Conservation (phyloP, 768 basidiomycete genomes). For the Amanita pseudoporphyria region DNA sequence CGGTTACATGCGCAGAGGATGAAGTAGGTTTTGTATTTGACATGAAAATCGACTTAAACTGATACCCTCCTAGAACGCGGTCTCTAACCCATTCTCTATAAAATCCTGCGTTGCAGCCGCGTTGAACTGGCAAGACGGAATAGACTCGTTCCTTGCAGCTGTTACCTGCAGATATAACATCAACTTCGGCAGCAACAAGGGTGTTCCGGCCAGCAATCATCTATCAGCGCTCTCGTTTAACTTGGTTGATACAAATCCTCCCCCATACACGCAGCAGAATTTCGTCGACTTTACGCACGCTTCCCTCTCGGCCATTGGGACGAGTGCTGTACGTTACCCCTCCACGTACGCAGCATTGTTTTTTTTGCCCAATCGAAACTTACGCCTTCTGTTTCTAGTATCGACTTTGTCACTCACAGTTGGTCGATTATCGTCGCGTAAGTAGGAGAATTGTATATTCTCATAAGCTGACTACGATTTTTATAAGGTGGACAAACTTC, state of each 20-base stretch:
- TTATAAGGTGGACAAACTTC: conserved; percentile 10
- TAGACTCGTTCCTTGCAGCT: conserved; percentile 9
- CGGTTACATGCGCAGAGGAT: conserved; percentile 8
- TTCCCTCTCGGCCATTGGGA: not conserved
- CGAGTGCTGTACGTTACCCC: conserved; percentile 5
- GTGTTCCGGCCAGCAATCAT: conserved; percentile 3
- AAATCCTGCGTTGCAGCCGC: conserved; percentile 8
- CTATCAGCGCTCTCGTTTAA: conserved; percentile 8
- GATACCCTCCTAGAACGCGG: conserved; percentile 2
- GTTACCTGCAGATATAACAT: conserved; percentile 10
- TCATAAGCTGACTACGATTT: not conserved
- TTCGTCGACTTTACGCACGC: conserved; percentile 9
- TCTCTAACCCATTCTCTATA: conserved; percentile 9
- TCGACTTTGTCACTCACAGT: not conserved
- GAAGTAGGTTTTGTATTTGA: not conserved
- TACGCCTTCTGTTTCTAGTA: not conserved
- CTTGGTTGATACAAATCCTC: conserved; percentile 5
- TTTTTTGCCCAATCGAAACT: not conserved
- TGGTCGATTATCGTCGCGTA: conserved; percentile 10
- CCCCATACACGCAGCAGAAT: conserved; percentile 6
- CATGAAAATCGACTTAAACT: not conserved
- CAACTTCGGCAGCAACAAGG: not conserved
- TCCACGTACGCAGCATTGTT: conserved; percentile 2
- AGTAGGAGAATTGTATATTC: not conserved
- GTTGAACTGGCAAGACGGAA: conserved; percentile 9